Conservation (phyloP, 2,329 filamentous ascomycete species). For the Talaromyces sp. region DNA sequence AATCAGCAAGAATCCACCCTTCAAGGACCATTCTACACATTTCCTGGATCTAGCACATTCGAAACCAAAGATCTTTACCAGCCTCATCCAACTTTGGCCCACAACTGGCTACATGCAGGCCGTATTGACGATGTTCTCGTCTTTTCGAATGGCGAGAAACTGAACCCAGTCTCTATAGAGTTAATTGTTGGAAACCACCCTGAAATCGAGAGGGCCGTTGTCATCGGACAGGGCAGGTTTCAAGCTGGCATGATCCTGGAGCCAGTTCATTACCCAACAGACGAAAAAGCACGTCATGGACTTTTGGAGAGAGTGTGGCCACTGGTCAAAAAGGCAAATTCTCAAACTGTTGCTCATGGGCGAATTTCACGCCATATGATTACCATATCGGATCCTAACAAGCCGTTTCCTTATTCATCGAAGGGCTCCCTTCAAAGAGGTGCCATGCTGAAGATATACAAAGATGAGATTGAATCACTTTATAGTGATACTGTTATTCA, state of each 20-base stretch:
- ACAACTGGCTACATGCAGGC: conserved; percentile 2
- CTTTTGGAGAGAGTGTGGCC: not conserved
- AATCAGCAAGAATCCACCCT: not conserved
- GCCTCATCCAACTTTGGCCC: not conserved
- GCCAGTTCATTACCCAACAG: not conserved
- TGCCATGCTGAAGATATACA: not conserved
- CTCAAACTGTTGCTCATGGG: not conserved
- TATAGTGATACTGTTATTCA: not conserved
- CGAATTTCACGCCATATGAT: not conserved
- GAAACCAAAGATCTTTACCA: conserved; percentile 4
- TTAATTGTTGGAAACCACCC: not conserved
- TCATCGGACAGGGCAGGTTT: not conserved
- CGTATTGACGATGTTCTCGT: conserved; percentile 2
- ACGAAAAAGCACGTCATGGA: not conserved
- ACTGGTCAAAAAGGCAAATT: not conserved
- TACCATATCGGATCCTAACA: not conserved
- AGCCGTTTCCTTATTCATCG: not conserved
- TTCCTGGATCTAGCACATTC: not conserved
- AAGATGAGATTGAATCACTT: not conserved
- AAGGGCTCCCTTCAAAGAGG: not conserved
- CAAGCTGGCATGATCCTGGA: not conserved
- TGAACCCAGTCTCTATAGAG: not conserved
- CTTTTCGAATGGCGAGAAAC: not conserved
- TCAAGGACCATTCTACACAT: not conserved
- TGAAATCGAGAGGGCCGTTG: not conserved